phyloP scores from a whole-genome alignment of 495 filamentous ascomycete genomes.

The Margaritispora aquatica region DNA sequence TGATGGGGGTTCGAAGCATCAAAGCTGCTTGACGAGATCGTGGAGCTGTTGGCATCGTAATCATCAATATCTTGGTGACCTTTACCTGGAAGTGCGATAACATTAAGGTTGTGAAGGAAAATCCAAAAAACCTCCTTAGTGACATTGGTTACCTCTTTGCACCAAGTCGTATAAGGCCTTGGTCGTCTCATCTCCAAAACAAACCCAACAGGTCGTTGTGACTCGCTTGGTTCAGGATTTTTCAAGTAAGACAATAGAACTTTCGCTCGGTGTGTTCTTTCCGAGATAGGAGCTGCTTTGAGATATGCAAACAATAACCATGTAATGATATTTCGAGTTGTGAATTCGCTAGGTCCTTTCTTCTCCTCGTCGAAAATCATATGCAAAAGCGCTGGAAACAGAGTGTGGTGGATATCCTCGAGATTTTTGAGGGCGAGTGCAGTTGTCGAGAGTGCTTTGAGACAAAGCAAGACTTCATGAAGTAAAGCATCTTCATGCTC shows the following conservation, averaged over 20 bases:
- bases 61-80: neutral
- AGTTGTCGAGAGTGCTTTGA: constrained; percentile 93
- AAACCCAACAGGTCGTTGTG: constrained; percentile 71
- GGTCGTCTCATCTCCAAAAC: constrained; percentile 82
- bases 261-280: constrained; percentile 55
- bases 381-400: constrained; percentile 81
- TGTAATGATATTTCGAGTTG: constrained; percentile 81
- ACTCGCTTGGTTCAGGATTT: constrained; percentile 72
- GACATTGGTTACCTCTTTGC: constrained; percentile 82
- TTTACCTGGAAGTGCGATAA: constrained; percentile 55
- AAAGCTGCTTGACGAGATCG: constrained; percentile 4
- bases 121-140: constrained; percentile 99
- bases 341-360: constrained; percentile 95
- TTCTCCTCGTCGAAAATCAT: constrained; percentile 96
- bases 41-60: constrained; percentile 12
- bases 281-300: constrained; percentile 44
- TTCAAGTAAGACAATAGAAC: constrained; percentile 71
- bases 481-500: constrained; percentile 93
- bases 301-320: constrained; percentile 83
- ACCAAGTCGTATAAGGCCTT: constrained; percentile 89
- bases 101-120: constrained; percentile 88
- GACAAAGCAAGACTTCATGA: constrained; percentile 86
- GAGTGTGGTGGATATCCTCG: constrained; percentile 64
- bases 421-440: constrained; percentile 75
- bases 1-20: constrained; percentile 12